phyloP scores from a whole-genome alignment of 352 stramenopile species.

The Blastocystis sp. region DNA sequence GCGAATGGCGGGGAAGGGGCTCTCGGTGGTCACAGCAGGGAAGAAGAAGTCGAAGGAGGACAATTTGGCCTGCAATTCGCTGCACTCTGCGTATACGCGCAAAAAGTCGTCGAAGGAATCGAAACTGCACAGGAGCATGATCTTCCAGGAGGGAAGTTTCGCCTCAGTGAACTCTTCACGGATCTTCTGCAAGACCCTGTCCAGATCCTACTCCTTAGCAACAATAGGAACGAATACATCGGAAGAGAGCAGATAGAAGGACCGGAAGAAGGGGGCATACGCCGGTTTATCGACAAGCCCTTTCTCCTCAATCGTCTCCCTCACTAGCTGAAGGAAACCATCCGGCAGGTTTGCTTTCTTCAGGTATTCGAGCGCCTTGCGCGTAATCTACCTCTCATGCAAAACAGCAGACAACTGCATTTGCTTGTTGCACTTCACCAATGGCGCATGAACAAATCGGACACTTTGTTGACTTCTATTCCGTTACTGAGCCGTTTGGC shows the following conservation, averaged over 20 bases:
- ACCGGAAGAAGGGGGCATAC: background rate
- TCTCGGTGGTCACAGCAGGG: background rate
- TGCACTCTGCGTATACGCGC: background rate
- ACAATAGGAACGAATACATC: background rate
- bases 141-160: background rate
- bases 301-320: background rate
- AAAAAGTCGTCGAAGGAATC: background rate
- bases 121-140: background rate
- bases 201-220: background rate
- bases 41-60: background rate
- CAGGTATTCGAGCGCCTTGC: no score
- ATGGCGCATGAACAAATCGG: slow-evolving; percentile 7
- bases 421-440: slow-evolving; percentile 3
- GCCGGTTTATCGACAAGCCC: background rate
- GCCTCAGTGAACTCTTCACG: background rate
- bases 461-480: slow-evolving; percentile 33
- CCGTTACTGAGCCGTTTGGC: background rate
- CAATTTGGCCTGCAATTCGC: background rate
- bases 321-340: no score
- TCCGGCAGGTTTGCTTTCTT: no score
- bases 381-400: no score
- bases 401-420: background rate
- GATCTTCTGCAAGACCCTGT: background rate
- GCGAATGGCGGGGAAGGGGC: background rate
- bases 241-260: background rate